A percentile compares a stretch with the other conserved stretches of the same genome.
Conservation (phyloP, 139 green algal species). For the Haematococcus sp. region DNA sequence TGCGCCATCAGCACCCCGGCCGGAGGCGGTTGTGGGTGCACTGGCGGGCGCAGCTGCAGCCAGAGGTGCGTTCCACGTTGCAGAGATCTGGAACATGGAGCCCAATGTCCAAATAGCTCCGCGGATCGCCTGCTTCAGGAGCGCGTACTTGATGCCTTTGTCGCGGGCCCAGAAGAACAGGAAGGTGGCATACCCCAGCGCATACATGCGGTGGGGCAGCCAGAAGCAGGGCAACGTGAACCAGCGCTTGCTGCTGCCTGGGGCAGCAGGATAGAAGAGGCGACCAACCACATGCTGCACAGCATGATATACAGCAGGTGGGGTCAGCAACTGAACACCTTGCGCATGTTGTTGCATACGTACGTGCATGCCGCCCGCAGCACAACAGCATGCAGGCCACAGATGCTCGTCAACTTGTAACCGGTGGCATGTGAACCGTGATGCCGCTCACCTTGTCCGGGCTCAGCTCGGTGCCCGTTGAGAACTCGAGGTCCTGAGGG, state of each 20-base stretch:
- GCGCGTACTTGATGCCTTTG: not conserved
- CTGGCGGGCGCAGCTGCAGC: not conserved
- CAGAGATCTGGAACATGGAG: not conserved
- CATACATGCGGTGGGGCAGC: not conserved
- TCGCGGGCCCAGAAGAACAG: constrained; percentile 6
- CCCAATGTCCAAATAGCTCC: not conserved
- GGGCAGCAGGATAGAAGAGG: not conserved
- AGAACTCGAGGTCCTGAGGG: too few species aligned
- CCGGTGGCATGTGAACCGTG: too few species aligned
- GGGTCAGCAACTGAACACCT: not conserved
- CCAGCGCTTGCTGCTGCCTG: not conserved
- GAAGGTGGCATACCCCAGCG: not conserved
- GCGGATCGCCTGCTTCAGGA: not conserved
- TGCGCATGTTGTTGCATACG: too few species aligned
- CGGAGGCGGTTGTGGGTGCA: too few species aligned
- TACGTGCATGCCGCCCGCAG: too few species aligned
- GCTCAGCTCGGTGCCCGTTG: too few species aligned
- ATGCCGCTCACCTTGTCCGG: too few species aligned
- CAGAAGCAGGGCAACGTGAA: not conserved
- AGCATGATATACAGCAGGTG: not conserved
- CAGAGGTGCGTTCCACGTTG: not conserved
- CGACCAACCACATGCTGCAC: not conserved
- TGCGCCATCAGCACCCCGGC: too few species aligned
- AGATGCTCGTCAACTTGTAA: too few species aligned
- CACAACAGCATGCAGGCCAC: too few species aligned